phyloP scores from a whole-genome alignment of 306 rosid genomes.

The Cicer bijugum region DNA sequence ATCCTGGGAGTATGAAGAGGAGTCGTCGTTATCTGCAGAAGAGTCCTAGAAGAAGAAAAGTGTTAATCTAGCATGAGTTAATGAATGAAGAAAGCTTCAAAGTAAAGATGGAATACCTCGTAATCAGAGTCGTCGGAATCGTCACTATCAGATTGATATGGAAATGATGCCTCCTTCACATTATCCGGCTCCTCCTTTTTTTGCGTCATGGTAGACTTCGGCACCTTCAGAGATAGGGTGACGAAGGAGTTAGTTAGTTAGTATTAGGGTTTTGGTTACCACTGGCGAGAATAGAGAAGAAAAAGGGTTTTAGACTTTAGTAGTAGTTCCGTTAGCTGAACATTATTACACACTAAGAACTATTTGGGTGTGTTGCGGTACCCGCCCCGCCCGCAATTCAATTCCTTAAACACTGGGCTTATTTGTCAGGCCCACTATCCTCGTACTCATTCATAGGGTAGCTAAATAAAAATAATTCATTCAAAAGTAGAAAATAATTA shows the following conservation, averaged over 20 bases:
- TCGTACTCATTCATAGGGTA: background rate
- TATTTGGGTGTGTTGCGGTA: background rate
- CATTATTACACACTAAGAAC: too few species aligned
- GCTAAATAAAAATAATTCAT: too few species aligned
- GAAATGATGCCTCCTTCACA: background rate
- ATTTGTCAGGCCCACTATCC: background rate
- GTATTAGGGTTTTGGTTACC: conserved; percentile 20
- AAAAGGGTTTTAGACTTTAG: conserved; percentile 30
- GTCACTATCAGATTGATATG: background rate
- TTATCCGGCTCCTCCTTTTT: conserved; percentile 9
- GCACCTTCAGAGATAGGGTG: background rate
- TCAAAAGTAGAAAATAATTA: too few species aligned
- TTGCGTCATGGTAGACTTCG: conserved; percentile 26
- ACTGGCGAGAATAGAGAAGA: background rate
- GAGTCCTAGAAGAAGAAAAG: conserved; percentile 39
- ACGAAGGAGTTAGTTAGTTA: background rate
- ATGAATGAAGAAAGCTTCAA: background rate
- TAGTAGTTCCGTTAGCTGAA: too few species aligned
- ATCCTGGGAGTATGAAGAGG: conserved; percentile 32
- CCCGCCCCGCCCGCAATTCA: background rate
- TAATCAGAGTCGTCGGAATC: conserved; percentile 49
- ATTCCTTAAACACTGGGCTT: background rate
- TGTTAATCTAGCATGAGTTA: background rate
- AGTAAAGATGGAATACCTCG: conserved; percentile 38
- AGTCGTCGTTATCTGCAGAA: conserved; percentile 30